Base-by-base conservation (phyloP, 768 basidiomycete species). In the Austroboletus eburneus region DNA sequence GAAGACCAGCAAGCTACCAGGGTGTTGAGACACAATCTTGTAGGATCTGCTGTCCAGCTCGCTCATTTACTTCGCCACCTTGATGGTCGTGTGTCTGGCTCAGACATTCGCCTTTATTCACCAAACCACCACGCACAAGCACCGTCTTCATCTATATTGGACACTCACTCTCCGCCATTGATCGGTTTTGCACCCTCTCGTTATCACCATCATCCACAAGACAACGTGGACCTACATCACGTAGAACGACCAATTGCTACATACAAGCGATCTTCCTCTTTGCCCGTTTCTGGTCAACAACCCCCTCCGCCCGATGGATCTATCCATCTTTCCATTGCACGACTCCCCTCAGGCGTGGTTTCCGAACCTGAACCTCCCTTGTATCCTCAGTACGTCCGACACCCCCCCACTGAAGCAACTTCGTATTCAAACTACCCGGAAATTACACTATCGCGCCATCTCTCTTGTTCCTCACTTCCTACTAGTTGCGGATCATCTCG, bases 1-100 rank as follows among this genome's bases (percentile, higher is more conserved):
- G 84, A 88, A 60, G 79, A 74, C 41, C 73, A 73, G 38, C 85
- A 88, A 58, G 87, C 85, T 3, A 77, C 79, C 8, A 72, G 71
- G 9, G 72, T 83, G 14, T 62, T 87, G 46, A 76, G 75, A 37
- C 87, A 90, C 56, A 73, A 79, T 39, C 69, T 90, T 35, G 69
- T 79, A 33, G 87, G 86, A 23, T 76, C 82, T 22, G 75, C 80
- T 2, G 71, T 73, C 22, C 81, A 85, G 49, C 71, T 87, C 8
- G 68, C 72, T 30, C 77, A 79, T 47, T 67, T 85, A 39, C 65
- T 84, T 22, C 72, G 72, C 49, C 75, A 69, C 41, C 63, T 83
- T 25, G 71, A 65, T 38, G 55, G 59, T 9, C 61, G 57, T 35
- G 51, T 57, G 3, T 54, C 62, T 18, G 64, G 65, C 18, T 54